A percentile compares a stretch with the other conserved stretches of the same genome.
Evolutionary conservation across 2,329 filamentous ascomycete species (phyloP).

Genomic region (Esteya vermicola): DNA sequence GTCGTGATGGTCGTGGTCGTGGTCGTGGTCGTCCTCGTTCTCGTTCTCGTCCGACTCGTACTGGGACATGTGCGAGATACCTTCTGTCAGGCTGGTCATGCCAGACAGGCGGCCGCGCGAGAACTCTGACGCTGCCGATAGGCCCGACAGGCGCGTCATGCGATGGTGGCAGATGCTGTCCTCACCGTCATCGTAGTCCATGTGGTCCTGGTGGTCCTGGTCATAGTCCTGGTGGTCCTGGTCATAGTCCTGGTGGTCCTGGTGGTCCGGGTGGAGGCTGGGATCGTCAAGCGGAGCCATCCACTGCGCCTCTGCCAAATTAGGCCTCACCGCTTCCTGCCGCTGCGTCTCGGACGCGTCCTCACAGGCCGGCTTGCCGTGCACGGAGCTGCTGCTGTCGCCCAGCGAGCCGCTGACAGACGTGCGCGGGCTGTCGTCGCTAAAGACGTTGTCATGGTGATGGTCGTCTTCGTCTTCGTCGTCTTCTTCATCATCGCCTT

Average conservation of each 20-base stretch:
- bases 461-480: constrained; percentile 32
- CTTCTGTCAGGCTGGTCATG: constrained; percentile 12
- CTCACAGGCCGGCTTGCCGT: constrained; percentile 10
- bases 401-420: constrained; percentile 28
- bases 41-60: constrained; percentile 25
- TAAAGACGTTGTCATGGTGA: constrained; percentile 43
- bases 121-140: background rate
- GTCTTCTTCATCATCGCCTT: constrained; percentile 13
- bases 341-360: too few species aligned
- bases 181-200: constrained; percentile 7
- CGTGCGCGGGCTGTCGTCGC: constrained; percentile 40
- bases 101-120: background rate
- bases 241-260: too few species aligned
- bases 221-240: too few species aligned
- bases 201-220: constrained; percentile 3
- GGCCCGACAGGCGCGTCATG: background rate
- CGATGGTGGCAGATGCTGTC: background rate
- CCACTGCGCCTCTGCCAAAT: too few species aligned
- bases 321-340: too few species aligned
- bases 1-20: constrained; percentile 23
- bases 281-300: too few species aligned
- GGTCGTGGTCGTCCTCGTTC: constrained; percentile 22
- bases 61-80: constrained; percentile 40
- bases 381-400: constrained; percentile 10
- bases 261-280: too few species aligned